A percentile compares a stretch with the other conserved stretches of the same genome.
Evolutionary conservation across 495 filamentous ascomycete genomes (phyloP).

Genomic region (Penicillium coprophilum): DNA sequence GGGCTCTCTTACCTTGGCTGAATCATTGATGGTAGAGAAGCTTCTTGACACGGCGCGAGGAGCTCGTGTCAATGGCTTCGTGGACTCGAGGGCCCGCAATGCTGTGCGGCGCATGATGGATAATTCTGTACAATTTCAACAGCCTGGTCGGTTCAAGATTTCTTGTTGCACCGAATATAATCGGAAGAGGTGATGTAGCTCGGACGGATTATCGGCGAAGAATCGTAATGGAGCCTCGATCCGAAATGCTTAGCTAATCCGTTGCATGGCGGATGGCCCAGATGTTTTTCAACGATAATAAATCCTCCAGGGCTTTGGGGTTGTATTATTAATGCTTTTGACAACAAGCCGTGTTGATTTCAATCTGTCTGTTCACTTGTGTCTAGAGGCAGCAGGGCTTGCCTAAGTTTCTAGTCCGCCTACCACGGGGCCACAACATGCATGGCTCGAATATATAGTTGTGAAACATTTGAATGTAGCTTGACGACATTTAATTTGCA

Average conservation of each 20-base stretch:
- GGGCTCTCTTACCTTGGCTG: slow-evolving; percentile 36
- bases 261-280: background rate
- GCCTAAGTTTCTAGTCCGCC: background rate
- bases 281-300: background rate
- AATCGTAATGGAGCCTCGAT: slow-evolving; percentile 27
- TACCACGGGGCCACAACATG: background rate
- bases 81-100: slow-evolving; percentile 46
- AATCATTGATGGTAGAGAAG: slow-evolving; percentile 42
- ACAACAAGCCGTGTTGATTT: background rate
- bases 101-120: slow-evolving; percentile 47
- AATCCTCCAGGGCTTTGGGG: background rate
- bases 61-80: slow-evolving; percentile 40
- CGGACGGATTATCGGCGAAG: slow-evolving; percentile 20
- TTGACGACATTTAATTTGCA: background rate
- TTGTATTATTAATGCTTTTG: background rate
- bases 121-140: slow-evolving; percentile 8
- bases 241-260: slow-evolving; percentile 26
- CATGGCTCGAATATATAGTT: background rate
- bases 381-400: background rate
- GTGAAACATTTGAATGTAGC: background rate
- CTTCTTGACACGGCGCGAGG: slow-evolving; percentile 44
- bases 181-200: slow-evolving; percentile 16
- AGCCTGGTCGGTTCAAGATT: background rate
- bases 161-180: slow-evolving; percentile 12
- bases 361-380: no score